phyloP scores from a whole-genome alignment of 176 grass and related monocot species.

The Zea mays region Zm-B73-REFERENCE-NAM-5.0 NC_050099.1:80599501-80600000 shows the following conservation, averaged over 20 bases:
- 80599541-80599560: neutral
- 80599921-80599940: neutral
- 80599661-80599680: too few relatives aligned
- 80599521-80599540: neutral
- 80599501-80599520: neutral
- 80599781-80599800: neutral
- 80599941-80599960: neutral
- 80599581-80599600: constrained; percentile 5
- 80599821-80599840: neutral
- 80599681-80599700: neutral
- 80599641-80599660: neutral
- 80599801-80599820: neutral
- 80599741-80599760: neutral
- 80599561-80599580: neutral
- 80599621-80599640: neutral
- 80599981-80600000: neutral
- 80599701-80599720: neutral
- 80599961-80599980: neutral
- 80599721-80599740: neutral
- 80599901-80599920: neutral
- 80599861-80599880: neutral
- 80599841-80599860: neutral
- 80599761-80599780: neutral
- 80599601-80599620: too few relatives aligned
- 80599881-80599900: neutral